These are phyloP conservation scores for Scedosporium dehoogii DNA, from an alignment of 2,329 filamentous ascomycete genomes.

Conservation along the genomic window DNA sequence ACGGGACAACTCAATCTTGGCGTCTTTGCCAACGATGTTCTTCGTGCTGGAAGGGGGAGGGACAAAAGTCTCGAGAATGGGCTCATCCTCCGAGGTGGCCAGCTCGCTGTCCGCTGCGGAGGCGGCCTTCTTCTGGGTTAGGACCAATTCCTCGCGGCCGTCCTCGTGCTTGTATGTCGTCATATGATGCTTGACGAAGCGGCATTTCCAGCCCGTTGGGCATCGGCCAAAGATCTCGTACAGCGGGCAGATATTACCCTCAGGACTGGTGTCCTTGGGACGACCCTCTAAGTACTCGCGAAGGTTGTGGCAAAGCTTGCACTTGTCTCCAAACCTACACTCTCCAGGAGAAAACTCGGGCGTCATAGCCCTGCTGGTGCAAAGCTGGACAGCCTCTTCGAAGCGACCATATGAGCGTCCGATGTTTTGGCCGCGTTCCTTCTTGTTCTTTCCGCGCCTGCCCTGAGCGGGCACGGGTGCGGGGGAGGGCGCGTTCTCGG, in stretches of 20 bases:
- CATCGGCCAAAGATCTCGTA: constrained; percentile 70
- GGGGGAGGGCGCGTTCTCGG: neutral
- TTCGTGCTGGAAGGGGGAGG: constrained; percentile 23
- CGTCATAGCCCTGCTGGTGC: constrained; percentile 59
- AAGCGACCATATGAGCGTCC: constrained; percentile 72
- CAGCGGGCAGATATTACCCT: constrained; percentile 66
- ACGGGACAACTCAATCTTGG: constrained; percentile 67
- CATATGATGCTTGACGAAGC: constrained; percentile 81
- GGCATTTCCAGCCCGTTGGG: constrained; percentile 84
- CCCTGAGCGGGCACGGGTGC: constrained; percentile 13
- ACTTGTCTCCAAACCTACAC: constrained; percentile 72
- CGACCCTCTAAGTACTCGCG: constrained; percentile 82
- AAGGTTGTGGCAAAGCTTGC: constrained; percentile 74
- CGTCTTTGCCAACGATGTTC: constrained; percentile 60
- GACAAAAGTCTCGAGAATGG: constrained; percentile 24
- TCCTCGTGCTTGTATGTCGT: constrained; percentile 68
- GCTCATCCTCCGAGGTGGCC: constrained; percentile 17
- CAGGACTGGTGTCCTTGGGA: constrained; percentile 56
- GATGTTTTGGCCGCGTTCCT: constrained; percentile 59
- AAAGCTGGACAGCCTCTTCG: constrained; percentile 67
- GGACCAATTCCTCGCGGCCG: constrained; percentile 70
- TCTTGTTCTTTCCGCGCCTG: constrained; percentile 30
- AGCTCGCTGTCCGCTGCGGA: constrained; percentile 25
- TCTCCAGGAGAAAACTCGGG: constrained; percentile 73
- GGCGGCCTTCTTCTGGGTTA: constrained; percentile 37